A percentile compares a stretch with the other conserved stretches of the same genome.
Conservation (phyloP, 306 rosid species). For the Biancaea sappan region DNA sequence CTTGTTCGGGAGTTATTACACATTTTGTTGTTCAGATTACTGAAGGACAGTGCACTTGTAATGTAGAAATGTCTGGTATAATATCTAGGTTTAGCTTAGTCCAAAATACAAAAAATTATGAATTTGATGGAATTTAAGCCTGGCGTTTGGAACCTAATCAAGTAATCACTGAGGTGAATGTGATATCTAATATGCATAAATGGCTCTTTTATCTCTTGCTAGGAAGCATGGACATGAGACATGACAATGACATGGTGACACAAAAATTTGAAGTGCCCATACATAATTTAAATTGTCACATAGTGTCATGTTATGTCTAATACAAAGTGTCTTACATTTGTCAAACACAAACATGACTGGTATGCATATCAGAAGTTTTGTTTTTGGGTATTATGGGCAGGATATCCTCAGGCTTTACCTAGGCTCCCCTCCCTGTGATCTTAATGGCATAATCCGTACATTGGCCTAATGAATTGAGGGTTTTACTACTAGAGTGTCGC, state of each 20-base stretch:
- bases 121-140: not conserved
- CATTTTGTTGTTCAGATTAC: not conserved
- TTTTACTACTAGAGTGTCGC: not conserved
- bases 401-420: not conserved
- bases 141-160: not conserved
- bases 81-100: not conserved
- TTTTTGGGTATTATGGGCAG: not conserved
- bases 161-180: not conserved
- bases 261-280: no score
- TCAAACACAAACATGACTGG: no score
- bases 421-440: not conserved
- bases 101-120: slow-evolving; percentile 1
- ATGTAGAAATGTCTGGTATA: not conserved
- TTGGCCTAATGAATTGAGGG: not conserved
- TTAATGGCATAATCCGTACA: not conserved
- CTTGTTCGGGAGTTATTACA: not conserved
- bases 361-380: not conserved
- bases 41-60: not conserved
- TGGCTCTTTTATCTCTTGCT: not conserved
- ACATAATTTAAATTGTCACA: no score
- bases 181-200: not conserved
- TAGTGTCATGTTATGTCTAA: no score
- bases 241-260: no score
- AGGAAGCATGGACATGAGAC: no score
- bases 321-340: no score